Evolutionary conservation across 345 rosid species (phyloP), one percentile per base, ranked within the genome.

Genomic region (Gossypium stocksii): DNA sequence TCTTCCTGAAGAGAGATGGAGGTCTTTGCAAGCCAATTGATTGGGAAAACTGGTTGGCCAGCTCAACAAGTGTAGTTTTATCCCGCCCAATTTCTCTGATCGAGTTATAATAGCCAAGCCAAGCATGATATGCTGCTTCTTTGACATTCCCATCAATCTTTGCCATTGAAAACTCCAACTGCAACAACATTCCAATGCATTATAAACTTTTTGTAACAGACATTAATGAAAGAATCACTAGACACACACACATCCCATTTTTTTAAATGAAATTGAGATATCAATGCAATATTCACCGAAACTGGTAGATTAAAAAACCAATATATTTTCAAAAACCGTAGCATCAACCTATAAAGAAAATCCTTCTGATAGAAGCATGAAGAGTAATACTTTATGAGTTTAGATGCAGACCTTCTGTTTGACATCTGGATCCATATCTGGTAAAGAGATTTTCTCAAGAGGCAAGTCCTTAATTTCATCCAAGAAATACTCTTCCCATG

Each of bases 61-160:
- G 88, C 83, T 90, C 98, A 1, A 87, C 97, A 9, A 96, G 89
- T 0, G 86, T 86, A 38, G 97, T 96, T 78, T 96, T 96, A 70
- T 91, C 97, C 76, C 99, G 80, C 70, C 98, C 93, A 19, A 88
- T 91, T 83, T 90, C 89, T 67, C 87, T 80, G 82, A 96, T 86
- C 3, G 98, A 93, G 84, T 87, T 93, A 71, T 95, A 96, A 58
- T 93, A 96, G 52, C 93, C 94, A 52, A 96, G 95, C 97, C 99
- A 96, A 60, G 97, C 91, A 83, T 91, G 97, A 84, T 91, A 96
- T 16, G 98, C 98, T 67, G 89, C 98, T 86, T 96, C 99, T 85
- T 90, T 93, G 66, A 90, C 75, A 74, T 90, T 90, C 41, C 81
- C 84, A 79, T 91, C 99, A 62, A 96, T 79, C 84, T 86, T 93